A percentile compares a stretch with the other conserved stretches of the same genome.
Conservation (phyloP, 345 rosid genomes). For the Melaleuca alternifolia region DNA sequence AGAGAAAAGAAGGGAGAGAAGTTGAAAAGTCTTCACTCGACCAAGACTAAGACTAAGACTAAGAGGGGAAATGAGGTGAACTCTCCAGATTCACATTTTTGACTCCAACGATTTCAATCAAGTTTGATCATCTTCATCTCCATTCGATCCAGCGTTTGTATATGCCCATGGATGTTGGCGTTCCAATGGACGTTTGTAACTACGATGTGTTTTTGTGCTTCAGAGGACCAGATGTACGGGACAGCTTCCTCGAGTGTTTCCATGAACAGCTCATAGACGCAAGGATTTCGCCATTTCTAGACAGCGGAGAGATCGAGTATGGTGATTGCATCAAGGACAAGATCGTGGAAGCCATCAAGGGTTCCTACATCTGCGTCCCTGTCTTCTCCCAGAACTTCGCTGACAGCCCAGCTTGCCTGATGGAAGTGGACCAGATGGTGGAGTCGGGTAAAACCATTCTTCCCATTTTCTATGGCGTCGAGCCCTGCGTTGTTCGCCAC, state of each 20-base stretch:
- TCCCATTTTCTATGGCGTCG: neutral
- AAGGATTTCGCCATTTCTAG: neutral
- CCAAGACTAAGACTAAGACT: neutral
- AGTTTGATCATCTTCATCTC: neutral
- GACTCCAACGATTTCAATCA: neutral
- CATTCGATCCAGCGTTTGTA: neutral
- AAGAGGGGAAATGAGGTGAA: neutral
- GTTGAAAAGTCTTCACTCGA: neutral
- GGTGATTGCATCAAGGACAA: neutral
- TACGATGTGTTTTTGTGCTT: neutral
- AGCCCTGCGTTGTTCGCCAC: neutral
- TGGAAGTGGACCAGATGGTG: neutral
- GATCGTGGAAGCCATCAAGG: neutral
- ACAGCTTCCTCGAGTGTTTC: neutral
- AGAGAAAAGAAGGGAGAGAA: neutral
- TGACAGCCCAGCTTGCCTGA: neutral
- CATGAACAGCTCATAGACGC: neutral
- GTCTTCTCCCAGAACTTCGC: neutral
- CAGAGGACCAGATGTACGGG: neutral
- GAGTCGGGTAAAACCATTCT: neutral
- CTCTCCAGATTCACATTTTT: neutral
- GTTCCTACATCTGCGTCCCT: neutral
- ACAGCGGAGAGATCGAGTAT: accelerated
- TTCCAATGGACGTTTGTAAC: neutral
- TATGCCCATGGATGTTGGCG: neutral